Base-by-base conservation (phyloP, 2,329 filamentous ascomycete species). In the Trichophyton schoenleinii region DNA sequence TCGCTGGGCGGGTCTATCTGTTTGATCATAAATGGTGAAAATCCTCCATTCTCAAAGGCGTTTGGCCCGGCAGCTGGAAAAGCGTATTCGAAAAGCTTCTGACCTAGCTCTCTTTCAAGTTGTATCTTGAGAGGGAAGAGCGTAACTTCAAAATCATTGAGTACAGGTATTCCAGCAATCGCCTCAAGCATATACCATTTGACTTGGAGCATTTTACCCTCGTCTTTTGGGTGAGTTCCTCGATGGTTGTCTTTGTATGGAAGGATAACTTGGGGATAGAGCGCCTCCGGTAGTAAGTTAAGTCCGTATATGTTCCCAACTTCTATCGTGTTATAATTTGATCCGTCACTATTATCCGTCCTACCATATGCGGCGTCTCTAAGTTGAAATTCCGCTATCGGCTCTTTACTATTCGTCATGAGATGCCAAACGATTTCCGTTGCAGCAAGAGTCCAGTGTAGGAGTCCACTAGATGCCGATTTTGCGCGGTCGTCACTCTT, bases 181-280 rank as follows among this genome's bases (percentile, higher is more conserved):
- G 94, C 91, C 75, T 99, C 94, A 3, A 99, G 81, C 90, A 96
- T 96, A 71, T 96, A 86, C 90, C 95, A 99, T 71, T 95, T 94
- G 11, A 99, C 89, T 38, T 87, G 85, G 59, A 99, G 82, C 87
- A 97, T 97, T 69, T 91, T 89, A 64, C 87, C 84, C 59, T 80
- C 77, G n/a, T 80, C 74, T 53, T 83, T 80, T 36, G 80, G 78
- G 65, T 71, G 78, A 68, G 65, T 78, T 70, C 72, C 83, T 74
- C 71, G 71, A 41, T 84, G 81, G 59, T 83, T 81, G 64, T 95
- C 88, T 22, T 87, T 77, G 69, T 95, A 97, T 0, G 94, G 91
- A 15, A 88, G 87, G 63, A 99, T 90, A 81, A 99, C 97, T 71
- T 95, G 88, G 0, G 94, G 94, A 70, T 99, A 99, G 20, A 94